phyloP scores from a whole-genome alignment of 768 basidiomycete genomes.

The Phylloporus rhodoxanthus region DNA sequence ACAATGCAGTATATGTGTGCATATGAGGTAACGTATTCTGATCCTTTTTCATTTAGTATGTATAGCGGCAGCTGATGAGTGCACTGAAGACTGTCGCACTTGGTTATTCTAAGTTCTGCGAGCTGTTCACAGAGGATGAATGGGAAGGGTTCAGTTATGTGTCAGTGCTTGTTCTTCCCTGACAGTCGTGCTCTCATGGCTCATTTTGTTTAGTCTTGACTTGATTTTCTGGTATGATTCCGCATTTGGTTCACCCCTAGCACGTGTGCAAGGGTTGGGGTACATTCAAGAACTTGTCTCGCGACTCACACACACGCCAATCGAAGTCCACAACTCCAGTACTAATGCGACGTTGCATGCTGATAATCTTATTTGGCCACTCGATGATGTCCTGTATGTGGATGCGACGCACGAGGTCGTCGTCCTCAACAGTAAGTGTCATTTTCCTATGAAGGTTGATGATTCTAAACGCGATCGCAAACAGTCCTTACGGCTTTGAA shows the following conservation, averaged over 20 bases:
- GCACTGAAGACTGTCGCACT: constrained; percentile 71
- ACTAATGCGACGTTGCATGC: constrained; percentile 81
- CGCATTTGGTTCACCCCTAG: constrained; percentile 77
- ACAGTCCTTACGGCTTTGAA: constrained; percentile 82
- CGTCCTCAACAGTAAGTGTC: constrained; percentile 63
- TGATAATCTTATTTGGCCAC: constrained; percentile 61
- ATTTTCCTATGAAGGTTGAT: not conserved
- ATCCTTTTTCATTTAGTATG: not conserved
- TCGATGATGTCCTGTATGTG: constrained; percentile 69
- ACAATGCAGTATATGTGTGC: constrained; percentile 79
- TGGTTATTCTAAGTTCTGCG: constrained; percentile 88
- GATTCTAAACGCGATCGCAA: not conserved
- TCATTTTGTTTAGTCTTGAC: constrained; percentile 13
- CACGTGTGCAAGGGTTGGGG: constrained; percentile 70
- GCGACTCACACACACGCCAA: constrained; percentile 71
- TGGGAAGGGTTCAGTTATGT: constrained; percentile 92
- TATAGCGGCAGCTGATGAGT: not conserved
- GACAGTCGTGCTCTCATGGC: not conserved
- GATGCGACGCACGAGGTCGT: constrained; percentile 94
- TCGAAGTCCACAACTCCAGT: constrained; percentile 66
- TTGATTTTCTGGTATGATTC: constrained; percentile 47
- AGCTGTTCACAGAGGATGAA: constrained; percentile 83
- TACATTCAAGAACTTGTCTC: constrained; percentile 81
- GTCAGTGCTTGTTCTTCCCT: constrained; percentile 34
- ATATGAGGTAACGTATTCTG: constrained; percentile 53